Percentiles rank a stretch among this genome's conserved stretches.
Conservation (phyloP, 768 basidiomycete species). For the Pisolithus tinctorius region DNA sequence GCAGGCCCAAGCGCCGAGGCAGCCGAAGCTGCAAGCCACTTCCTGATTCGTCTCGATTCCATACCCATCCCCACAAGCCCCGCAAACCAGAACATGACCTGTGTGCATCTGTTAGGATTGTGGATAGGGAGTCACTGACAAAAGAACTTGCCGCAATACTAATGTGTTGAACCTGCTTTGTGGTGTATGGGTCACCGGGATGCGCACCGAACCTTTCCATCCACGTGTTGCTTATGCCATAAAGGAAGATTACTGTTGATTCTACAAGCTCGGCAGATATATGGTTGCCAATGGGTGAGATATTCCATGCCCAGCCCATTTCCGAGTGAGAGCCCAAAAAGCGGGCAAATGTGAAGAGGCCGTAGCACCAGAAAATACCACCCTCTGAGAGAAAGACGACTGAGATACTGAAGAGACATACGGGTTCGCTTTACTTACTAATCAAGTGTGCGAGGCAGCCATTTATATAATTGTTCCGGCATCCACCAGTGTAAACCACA, state of each 20-base stretch:
- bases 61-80: conserved; percentile 85
- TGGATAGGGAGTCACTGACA: neutral
- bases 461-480: conserved; percentile 71
- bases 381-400: conserved; percentile 49
- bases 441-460: conserved; percentile 88
- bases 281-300: conserved; percentile 41
- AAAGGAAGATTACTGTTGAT: conserved; percentile 75
- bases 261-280: conserved; percentile 74
- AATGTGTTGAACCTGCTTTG: conserved; percentile 92
- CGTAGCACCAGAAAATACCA: conserved; percentile 89
- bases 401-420: neutral
- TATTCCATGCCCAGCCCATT: conserved; percentile 95
- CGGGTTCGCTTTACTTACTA: conserved; percentile 42
- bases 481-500: conserved; percentile 81
- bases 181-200: conserved; percentile 77
- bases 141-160: conserved; percentile 66
- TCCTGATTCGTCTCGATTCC: conserved; percentile 68
- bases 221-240: conserved; percentile 91
- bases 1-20: conserved; percentile 29
- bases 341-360: conserved; percentile 84
- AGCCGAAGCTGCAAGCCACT: conserved; percentile 62
- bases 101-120: neutral
- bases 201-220: conserved; percentile 91
- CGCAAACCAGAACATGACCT: conserved; percentile 94
- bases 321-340: conserved; percentile 86